Evolutionary conservation across 345 rosid species (phyloP).

Genomic region (Bruguiera parviflora): DNA sequence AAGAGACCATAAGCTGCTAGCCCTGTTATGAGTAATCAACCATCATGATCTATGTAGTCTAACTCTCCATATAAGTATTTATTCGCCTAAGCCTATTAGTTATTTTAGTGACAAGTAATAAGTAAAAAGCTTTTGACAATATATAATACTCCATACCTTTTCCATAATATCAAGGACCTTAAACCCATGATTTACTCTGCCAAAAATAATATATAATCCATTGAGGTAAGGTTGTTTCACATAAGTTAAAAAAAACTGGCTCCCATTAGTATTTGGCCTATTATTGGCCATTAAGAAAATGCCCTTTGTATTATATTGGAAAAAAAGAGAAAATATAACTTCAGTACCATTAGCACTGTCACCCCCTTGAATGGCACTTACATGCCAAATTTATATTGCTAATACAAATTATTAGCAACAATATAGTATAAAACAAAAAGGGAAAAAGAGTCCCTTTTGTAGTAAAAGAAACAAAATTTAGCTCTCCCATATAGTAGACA

Average conservation of each 20-base stretch:
- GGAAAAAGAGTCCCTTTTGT: too few species aligned
- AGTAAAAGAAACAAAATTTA: too few species aligned
- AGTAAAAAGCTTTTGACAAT: neutral
- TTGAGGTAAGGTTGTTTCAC: constrained; percentile 96
- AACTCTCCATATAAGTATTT: neutral
- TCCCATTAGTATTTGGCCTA: constrained; percentile 91
- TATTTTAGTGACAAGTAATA: neutral
- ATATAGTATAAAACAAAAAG: neutral
- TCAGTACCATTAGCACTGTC: neutral
- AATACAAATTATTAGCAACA: neutral
- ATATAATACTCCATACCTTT: constrained; percentile 46
- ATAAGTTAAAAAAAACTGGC: constrained; percentile 79
- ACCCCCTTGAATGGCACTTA: neutral
- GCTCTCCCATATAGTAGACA: too few species aligned
- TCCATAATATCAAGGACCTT: constrained; percentile 98
- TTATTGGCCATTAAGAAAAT: constrained; percentile 89
- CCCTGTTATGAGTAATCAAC: neutral
- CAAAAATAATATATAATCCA: constrained; percentile 87
- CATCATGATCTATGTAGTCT: neutral
- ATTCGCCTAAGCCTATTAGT: neutral
- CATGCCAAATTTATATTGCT: neutral
- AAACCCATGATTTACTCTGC: constrained; percentile 93
- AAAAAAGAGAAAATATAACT: constrained; percentile 1
- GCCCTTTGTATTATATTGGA: constrained; percentile 91
- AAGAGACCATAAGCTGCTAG: neutral